Evolutionary conservation across 106 monocot species (phyloP), one percentile per base, ranked within the genome.

Genomic region (Phalaenopsis aphrodite): DNA sequence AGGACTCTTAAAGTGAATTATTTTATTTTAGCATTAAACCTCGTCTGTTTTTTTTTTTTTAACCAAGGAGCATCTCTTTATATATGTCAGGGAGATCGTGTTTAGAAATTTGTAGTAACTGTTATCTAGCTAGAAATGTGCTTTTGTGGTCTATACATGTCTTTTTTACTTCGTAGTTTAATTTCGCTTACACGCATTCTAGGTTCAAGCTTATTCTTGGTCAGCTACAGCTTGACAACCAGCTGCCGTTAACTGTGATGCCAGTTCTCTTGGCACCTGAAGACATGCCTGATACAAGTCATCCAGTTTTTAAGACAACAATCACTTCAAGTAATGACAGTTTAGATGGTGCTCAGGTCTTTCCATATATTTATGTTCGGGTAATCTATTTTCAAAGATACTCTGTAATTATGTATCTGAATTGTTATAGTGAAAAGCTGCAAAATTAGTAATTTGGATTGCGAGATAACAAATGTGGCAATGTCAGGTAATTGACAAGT

Each of bases 161-260:
- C 15, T 42, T 14, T 16, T 61, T 68, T 42, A n/a, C 5, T 79
- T 72, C 55, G 15, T 65, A 79, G 23, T 68, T 16, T 55, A 4
- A 58, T 47, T 24, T 75, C 16, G 39, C 23, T 64, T 45, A 75
- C 38, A 41, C 71, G 74, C 49, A 21, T 89, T 73, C n/a, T 84
- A 99, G 99, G 91, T 93, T 99, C 83, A 99, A 99, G 85, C 85
- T 99, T 48, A 89, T 93, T 68, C 18, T 95, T 79, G 95, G 99
- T 65, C 82, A 87, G 58, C 52, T 99, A 52, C 99, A 99, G 85
- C 88, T 99, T 85, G 99, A 99, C 82, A 99, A 99, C 82, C 93
- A 95, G 87, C 84, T 99, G n/a, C 93, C 99, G 57, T 77, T 95
- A 37, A 88, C 99, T 2, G 55, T 88, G 43, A 93, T 95, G 91